Evolutionary conservation across 2,329 filamentous ascomycete genomes (phyloP).

Genomic region (Colletotrichum sp.): DNA sequence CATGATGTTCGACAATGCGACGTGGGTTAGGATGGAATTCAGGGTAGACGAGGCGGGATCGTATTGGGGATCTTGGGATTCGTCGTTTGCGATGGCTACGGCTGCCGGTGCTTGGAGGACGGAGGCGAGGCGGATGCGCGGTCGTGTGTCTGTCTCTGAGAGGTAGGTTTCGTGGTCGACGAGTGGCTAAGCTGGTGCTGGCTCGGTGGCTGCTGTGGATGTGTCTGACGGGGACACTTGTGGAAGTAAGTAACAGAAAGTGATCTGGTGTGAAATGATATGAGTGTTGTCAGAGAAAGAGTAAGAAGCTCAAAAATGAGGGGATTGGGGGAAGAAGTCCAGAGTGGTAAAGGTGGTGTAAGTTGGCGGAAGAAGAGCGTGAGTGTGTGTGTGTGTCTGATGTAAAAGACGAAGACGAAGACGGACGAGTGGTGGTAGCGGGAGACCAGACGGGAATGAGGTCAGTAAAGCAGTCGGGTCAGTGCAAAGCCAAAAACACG

Average conservation of each 20-base stretch:
- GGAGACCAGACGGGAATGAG: slow-evolving; percentile 21
- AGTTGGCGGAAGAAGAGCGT: not conserved
- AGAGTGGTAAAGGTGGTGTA: slow-evolving; percentile 1
- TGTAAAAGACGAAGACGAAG: slow-evolving; percentile 21
- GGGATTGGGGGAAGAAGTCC: slow-evolving; percentile 4
- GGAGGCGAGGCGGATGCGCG: slow-evolving; percentile 4
- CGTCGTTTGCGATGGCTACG: not conserved
- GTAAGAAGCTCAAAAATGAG: slow-evolving; percentile 19
- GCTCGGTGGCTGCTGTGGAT: slow-evolving; percentile 16
- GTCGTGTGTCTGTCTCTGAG: slow-evolving; percentile 7
- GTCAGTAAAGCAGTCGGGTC: slow-evolving; percentile 17
- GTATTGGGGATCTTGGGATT: not conserved
- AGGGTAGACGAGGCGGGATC: not conserved
- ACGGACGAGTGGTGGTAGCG: not conserved
- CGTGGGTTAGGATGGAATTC: slow-evolving; percentile 10
- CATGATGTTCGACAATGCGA: slow-evolving; percentile 23
- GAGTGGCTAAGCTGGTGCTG: slow-evolving; percentile 4
- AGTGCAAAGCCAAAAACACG: slow-evolving; percentile 12
- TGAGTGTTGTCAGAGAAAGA: not conserved
- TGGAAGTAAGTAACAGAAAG: slow-evolving; percentile 1
- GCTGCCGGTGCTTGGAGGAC: not conserved
- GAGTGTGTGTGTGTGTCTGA: slow-evolving; percentile 12
- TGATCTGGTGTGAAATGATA: not conserved
- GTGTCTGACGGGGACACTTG: slow-evolving; percentile 10
- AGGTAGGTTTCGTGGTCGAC: slow-evolving; percentile 5